Evolutionary conservation across 2,329 filamentous ascomycete genomes (phyloP).

Genomic region (Paracamarosporium sp.): DNA sequence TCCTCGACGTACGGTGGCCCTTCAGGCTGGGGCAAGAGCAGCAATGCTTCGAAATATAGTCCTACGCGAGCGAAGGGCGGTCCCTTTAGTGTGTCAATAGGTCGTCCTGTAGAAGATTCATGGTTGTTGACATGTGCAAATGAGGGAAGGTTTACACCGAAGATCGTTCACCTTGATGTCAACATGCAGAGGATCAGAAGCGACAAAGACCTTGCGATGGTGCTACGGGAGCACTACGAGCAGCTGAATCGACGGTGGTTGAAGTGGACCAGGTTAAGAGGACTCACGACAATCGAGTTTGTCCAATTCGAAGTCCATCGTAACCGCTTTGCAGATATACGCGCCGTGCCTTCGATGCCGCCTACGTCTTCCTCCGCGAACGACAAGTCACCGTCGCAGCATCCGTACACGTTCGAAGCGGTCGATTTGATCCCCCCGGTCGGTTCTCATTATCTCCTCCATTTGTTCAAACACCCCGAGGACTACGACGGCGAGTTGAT

Average conservation of each 20-base stretch:
- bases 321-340: slow-evolving; percentile 49
- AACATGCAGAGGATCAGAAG: slow-evolving; percentile 37
- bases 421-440: slow-evolving; percentile 48
- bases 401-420: slow-evolving; percentile 46
- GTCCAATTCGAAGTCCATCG: slow-evolving; percentile 50
- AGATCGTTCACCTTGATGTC: slow-evolving; percentile 47
- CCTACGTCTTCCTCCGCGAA: slow-evolving; percentile 21
- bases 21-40: slow-evolving; percentile 22
- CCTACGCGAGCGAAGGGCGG: slow-evolving; percentile 27
- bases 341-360: slow-evolving; percentile 46
- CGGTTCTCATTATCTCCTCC: slow-evolving; percentile 45
- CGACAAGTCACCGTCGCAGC: slow-evolving; percentile 28
- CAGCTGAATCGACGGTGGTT: slow-evolving; percentile 42
- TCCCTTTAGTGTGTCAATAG: slow-evolving; percentile 33
- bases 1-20: slow-evolving; percentile 35
- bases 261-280: slow-evolving; percentile 40
- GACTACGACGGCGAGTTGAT: slow-evolving; percentile 49
- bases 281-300: slow-evolving; percentile 46
- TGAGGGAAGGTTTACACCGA: slow-evolving; percentile 45
- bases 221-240: slow-evolving; percentile 42
- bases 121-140: slow-evolving; percentile 49
- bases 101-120: slow-evolving; percentile 27
- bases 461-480: slow-evolving; percentile 48
- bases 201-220: slow-evolving; percentile 45
- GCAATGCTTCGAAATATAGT: slow-evolving; percentile 30